Evolutionary conservation across 2,329 filamentous ascomycete genomes (phyloP), one percentile per base, ranked within the genome.

Genomic region (Calycina marina): DNA sequence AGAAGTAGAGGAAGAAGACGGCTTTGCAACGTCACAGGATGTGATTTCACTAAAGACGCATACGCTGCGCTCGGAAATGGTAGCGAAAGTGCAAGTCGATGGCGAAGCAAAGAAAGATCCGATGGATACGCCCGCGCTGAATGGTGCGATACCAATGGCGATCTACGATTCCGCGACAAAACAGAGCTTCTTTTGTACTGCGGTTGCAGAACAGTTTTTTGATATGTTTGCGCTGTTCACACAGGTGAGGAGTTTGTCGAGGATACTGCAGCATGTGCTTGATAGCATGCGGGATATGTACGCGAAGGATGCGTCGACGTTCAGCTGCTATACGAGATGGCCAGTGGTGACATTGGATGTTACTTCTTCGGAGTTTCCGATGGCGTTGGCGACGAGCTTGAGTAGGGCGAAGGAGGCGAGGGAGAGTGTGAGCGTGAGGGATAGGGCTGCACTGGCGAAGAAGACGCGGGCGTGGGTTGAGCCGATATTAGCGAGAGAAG

Each of bases 141-240:
- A 80, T 38, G 90, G 90, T n/a, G 90, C 84, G 11, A 93, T 98
- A 44, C 86, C 90, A 2, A 69, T 85, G 35, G 85, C 88, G 24
- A 82, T 98, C 29, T 94, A 93, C 50, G 84, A 93, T 48, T 73
- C 83, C 14, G 77, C 85, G 4, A 74, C 75, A 59, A 83, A 79
- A 53, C 77, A 93, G 47, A 69, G 79, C 32, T 74, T 80, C 42
- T 73, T 77, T 52, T 70, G 69, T 38, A 57, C 73, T 2, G 59
- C 62, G 1, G 65, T 84, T 5, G 83, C 74, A 3, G 74, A 78
- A 47, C 60, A 68, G 14, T 93, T 94, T 57, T 96, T 90, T 56
- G 62, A 79, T 47, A 69, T 92, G 58, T 79, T 93, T 42, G 63
- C 72, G 2, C 60, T 65, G 4, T 94, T 93, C 54, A 61, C 65